phyloP scores from a whole-genome alignment of 2,329 filamentous ascomycete species.

The Xylariaceae sp. region DNA sequence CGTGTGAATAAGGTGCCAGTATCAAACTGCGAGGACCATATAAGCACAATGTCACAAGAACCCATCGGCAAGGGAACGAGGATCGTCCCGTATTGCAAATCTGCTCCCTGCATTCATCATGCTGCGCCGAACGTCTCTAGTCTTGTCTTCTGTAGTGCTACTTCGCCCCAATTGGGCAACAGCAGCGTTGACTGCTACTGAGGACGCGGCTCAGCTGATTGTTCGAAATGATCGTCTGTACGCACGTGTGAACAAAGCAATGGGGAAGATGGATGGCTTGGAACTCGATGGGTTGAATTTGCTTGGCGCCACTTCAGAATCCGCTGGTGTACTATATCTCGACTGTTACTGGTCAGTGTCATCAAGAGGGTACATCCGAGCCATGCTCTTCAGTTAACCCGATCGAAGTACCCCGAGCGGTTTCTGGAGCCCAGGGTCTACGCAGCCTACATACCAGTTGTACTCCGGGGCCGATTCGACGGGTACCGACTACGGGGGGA shows the following conservation, averaged over 20 bases:
- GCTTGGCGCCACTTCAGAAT: conserved; percentile 41
- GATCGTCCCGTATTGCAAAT: conserved; percentile 1
- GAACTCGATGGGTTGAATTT: conserved; percentile 41
- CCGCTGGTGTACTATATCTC: conserved; percentile 52
- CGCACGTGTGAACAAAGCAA: conserved; percentile 32
- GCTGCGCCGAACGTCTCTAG: neutral
- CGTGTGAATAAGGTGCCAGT: too few relatives aligned
- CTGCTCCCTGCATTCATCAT: too few relatives aligned
- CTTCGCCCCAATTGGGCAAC: conserved; percentile 8
- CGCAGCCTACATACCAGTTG: conserved; percentile 42
- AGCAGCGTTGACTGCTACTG: conserved; percentile 28
- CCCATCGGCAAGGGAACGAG: too few relatives aligned
- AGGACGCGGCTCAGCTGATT: conserved; percentile 29
- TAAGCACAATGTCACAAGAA: too few relatives aligned
- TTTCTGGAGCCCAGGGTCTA: conserved; percentile 54
- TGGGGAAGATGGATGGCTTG: conserved; percentile 32
- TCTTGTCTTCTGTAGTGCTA: conserved; percentile 6
- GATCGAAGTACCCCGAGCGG: conserved; percentile 42
- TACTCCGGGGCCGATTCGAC: conserved; percentile 47
- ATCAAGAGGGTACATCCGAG: too few relatives aligned
- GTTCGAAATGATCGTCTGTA: conserved; percentile 36
- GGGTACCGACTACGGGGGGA: conserved; percentile 50
- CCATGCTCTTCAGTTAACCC: conserved; percentile 9
- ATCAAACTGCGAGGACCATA: too few relatives aligned
- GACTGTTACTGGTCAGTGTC: conserved; percentile 53